Evolutionary conservation across 1,284 basidiomycete species (phyloP).

Genomic region (Trametes sp.): DNA sequence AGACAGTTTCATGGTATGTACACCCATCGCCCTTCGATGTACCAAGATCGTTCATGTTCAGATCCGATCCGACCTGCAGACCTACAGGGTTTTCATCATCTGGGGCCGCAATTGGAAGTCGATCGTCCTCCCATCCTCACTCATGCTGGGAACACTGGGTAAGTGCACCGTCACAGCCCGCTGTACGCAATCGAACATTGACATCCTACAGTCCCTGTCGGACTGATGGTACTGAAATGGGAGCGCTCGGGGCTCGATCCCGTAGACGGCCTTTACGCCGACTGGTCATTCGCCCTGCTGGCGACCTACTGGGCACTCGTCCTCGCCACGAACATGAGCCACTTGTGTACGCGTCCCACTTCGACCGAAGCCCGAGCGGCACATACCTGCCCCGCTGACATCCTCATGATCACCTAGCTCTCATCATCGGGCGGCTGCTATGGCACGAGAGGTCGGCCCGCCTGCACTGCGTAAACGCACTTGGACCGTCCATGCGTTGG

Average conservation of each 20-base stretch:
- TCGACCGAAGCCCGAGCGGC: neutral
- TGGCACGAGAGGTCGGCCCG: neutral
- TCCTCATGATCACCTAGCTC: neutral
- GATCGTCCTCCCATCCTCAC: neutral
- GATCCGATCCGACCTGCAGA: neutral
- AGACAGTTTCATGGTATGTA: slow-evolving; percentile 3
- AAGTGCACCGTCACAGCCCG: neutral
- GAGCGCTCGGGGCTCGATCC: too few species aligned
- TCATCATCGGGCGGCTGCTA: neutral
- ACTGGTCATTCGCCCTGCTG: neutral
- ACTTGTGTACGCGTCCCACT: neutral
- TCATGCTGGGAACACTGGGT: neutral
- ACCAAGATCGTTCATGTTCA: neutral
- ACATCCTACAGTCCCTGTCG: neutral
- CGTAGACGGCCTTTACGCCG: neutral
- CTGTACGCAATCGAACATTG: neutral
- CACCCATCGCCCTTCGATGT: neutral
- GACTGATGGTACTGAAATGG: neutral
- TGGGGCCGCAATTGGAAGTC: slow-evolving; percentile 1
- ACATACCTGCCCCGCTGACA: too few species aligned
- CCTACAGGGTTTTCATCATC: slow-evolving; percentile 2
- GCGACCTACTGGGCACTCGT: neutral
- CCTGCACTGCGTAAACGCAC: neutral
- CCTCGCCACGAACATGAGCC: neutral
- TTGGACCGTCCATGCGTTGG: neutral